These are phyloP conservation scores for Rutstroemia sp. DNA, from an alignment of 2,329 filamentous ascomycete genomes.

Conservation along the genomic window DNA sequence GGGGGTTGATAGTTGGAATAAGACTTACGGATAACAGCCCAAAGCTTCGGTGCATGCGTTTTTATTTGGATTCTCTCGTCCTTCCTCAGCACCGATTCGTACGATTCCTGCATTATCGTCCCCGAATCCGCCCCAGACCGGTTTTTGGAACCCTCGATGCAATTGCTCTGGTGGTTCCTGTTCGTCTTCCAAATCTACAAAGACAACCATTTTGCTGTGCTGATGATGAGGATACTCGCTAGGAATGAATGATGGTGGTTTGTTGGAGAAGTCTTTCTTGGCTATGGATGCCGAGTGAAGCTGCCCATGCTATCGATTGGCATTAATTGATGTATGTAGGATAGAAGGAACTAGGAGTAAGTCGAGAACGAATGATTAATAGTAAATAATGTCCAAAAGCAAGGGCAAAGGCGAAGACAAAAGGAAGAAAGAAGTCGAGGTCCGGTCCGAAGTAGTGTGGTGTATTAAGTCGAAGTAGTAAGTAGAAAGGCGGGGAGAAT, in stretches of 20 bases:
- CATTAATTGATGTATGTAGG: constrained; percentile 12
- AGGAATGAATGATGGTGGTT: not conserved
- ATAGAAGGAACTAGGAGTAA: constrained; percentile 17
- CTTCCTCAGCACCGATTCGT: not conserved
- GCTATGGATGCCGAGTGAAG: too few relatives aligned
- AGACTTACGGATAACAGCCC: constrained; percentile 61
- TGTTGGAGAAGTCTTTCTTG: too few relatives aligned
- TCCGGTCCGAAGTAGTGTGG: too few relatives aligned
- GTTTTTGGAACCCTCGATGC: constrained; percentile 11
- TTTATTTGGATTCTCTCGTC: constrained; percentile 38
- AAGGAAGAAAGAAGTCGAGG: too few relatives aligned
- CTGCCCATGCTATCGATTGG: not conserved
- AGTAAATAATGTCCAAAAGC: too few relatives aligned
- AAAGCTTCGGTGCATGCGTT: constrained; percentile 55
- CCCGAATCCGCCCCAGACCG: constrained; percentile 6
- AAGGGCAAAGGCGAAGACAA: too few relatives aligned
- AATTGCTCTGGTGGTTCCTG: constrained; percentile 23
- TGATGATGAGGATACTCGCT: not conserved
- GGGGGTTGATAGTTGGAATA: constrained; percentile 29
- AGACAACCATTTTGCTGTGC: constrained; percentile 26
- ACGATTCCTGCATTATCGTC: not conserved
- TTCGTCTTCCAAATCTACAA: constrained; percentile 29
- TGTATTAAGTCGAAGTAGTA: not conserved
- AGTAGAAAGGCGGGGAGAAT: not conserved
- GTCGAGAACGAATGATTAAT: not conserved